A percentile compares a stretch with the other conserved stretches of the same genome.
Evolutionary conservation across 306 rosid genomes (phyloP).

Genomic region (Vigna reflexopilosa): DNA sequence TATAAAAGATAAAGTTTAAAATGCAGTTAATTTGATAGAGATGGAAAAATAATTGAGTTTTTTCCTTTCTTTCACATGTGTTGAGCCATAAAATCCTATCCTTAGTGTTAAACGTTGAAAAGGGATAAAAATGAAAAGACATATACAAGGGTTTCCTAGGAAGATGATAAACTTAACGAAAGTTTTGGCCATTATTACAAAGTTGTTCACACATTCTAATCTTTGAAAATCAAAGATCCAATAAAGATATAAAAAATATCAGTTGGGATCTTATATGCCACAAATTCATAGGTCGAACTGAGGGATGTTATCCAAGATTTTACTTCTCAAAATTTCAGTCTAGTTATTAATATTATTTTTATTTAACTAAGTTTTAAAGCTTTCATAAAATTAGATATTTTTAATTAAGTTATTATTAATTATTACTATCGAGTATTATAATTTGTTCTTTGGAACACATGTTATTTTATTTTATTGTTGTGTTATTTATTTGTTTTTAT

Average conservation of each 20-base stretch:
- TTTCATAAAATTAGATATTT: too few species aligned
- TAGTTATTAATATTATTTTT: slow-evolving; percentile 18
- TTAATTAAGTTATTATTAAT: too few species aligned
- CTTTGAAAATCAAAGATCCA: slow-evolving; percentile 28
- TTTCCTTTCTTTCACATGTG: slow-evolving; percentile 35
- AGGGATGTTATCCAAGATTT: slow-evolving; percentile 51
- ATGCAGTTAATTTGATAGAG: neutral
- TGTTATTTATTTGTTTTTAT: too few species aligned
- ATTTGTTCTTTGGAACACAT: too few species aligned
- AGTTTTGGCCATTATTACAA: slow-evolving; percentile 29
- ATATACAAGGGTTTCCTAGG: slow-evolving; percentile 29
- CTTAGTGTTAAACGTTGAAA: slow-evolving; percentile 46
- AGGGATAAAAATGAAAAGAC: slow-evolving; percentile 10
- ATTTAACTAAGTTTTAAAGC: too few species aligned
- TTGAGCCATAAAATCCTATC: slow-evolving; percentile 38
- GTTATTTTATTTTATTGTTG: too few species aligned
- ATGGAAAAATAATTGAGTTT: neutral
- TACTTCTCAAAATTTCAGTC: slow-evolving; percentile 53
- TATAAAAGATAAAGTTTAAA: slow-evolving; percentile 6
- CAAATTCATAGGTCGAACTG: slow-evolving; percentile 42
- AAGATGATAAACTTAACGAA: slow-evolving; percentile 51
- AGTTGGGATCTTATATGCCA: slow-evolving; percentile 39
- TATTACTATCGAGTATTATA: too few species aligned
- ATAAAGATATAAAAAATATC: neutral
- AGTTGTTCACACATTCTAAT: slow-evolving; percentile 19